Percentiles rank a stretch among this genome's conserved stretches.
Conservation (phyloP, 129 eudicot genomes). For the Calendula officinalis region DNA sequence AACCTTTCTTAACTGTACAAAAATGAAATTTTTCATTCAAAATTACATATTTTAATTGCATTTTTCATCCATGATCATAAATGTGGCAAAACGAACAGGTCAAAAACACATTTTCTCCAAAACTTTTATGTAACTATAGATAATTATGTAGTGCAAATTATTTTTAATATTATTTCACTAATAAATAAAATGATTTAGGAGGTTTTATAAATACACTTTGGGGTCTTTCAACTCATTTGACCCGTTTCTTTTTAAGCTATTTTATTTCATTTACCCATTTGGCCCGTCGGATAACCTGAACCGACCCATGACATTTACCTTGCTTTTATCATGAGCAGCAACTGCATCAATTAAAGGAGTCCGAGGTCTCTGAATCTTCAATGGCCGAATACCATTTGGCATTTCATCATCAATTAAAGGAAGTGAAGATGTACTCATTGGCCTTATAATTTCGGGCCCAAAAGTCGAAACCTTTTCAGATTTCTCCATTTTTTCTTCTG, state of each 20-base stretch:
- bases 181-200: not conserved
- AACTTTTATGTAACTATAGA: no score
- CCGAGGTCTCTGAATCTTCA: slow-evolving; percentile 68
- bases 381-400: slow-evolving; percentile 42
- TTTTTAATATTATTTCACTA: no score
- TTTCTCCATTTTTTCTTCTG: slow-evolving; percentile 30
- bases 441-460: slow-evolving; percentile 36
- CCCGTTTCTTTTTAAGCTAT: no score
- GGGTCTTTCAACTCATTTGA: no score
- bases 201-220: not conserved
- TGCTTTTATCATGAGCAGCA: slow-evolving; percentile 83
- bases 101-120: no score
- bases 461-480: slow-evolving; percentile 30
- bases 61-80: no score
- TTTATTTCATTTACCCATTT: no score
- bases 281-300: not conserved
- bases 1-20: slow-evolving; percentile 84
- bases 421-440: slow-evolving; percentile 27
- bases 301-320: slow-evolving; percentile 37
- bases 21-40: no score
- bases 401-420: slow-evolving; percentile 39
- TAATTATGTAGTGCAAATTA: no score
- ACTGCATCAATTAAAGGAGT: slow-evolving; percentile 80
- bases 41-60: no score
- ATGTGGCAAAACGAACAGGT: no score